Base-by-base conservation (phyloP, 345 rosid species). In the Pistacia integerrima region DNA sequence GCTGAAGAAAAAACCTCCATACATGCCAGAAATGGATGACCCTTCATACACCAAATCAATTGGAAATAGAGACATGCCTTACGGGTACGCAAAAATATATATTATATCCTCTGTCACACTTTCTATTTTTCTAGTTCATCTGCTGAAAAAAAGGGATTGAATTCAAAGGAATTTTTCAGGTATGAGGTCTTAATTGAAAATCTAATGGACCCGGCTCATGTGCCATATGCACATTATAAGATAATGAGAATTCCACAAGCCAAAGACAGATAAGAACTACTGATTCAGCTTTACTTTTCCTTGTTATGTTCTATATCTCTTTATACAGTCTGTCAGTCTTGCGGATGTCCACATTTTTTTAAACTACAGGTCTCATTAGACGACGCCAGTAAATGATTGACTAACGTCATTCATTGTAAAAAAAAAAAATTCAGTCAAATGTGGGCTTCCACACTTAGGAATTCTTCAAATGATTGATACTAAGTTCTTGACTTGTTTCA, bases 181-280 rank as follows among this genome's bases (percentile, higher is more conserved):
- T 90, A 90, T 16, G 98, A 94, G 77, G 88, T 94, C 56, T 74
- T 92, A 84, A 49, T 88, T 35, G 98, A 92, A 81, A 94, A 94
- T 70, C 89, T 88, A 44, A 90, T 92, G 97, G 97, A 94, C 82
- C 97, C 98, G 54, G 92, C 97, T 83, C 98, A 92, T 82, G 96
- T 92, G 70, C 98, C 94, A n/a, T 91, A 91, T 77, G 93, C 98
- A 57, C 98, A 92, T 83, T 86, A 88, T 75, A 90, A 94, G 76
- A 60, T 94, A 60, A 81, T 92, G 96, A 71, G 69, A 81, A 72
- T 59, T 14, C 65, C 61, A 20, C 66, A 44, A 44, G 77, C 77
- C 1, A 78, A 68, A 71, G 81, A 81, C 64, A 57, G 57, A 67
- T 78, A 74, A 84, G 74, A 36, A 67, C 44, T 65, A 30, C 14